Evolutionary conservation across 2,329 filamentous ascomycete species (phyloP), one percentile per base, ranked within the genome.

Genomic region (Dothideomycetes sp.): DNA sequence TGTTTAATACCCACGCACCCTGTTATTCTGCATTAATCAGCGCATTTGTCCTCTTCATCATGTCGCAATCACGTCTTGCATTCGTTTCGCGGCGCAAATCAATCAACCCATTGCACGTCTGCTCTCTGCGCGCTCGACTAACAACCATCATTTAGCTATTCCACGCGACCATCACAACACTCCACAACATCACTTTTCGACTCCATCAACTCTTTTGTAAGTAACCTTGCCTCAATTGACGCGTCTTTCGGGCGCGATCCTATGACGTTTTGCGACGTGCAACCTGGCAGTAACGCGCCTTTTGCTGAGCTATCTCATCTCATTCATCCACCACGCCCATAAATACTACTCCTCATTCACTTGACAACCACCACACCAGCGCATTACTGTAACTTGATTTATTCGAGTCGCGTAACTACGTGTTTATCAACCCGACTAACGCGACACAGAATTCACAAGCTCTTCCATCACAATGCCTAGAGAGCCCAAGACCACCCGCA

Each of bases 391-490:
- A n/a, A n/a, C n/a, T n/a, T n/a, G n/a, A n/a, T n/a, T n/a, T n/a
- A n/a, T n/a, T n/a, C n/a, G n/a, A n/a, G 22, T 27, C 22, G 22
- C 22, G 22, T 27, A 27, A n/a, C n/a, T n/a, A n/a, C n/a, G n/a
- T n/a, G n/a, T n/a, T n/a, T n/a, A n/a, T n/a, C n/a, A n/a, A n/a
- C n/a, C n/a, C n/a, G n/a, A n/a, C n/a, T n/a, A n/a, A n/a, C n/a
- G n/a, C n/a, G n/a, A n/a, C n/a, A n/a, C n/a, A n/a, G n/a, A n/a
- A n/a, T n/a, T n/a, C n/a, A n/a, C n/a, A n/a, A n/a, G n/a, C n/a
- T n/a, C n/a, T n/a, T n/a, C n/a, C n/a, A n/a, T n/a, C n/a, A n/a
- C 22, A 48, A 83, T 84, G 79, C 78, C 79, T 57, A 82, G 82
- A 69, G 77, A 78, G 52, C 75, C 75, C 64, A 64, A 69, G 48